Percentiles rank a stretch among this genome's conserved stretches.
Conservation (phyloP, 1,284 basidiomycete species). For the Microbotryum lychnidis-dioicae region DNA sequence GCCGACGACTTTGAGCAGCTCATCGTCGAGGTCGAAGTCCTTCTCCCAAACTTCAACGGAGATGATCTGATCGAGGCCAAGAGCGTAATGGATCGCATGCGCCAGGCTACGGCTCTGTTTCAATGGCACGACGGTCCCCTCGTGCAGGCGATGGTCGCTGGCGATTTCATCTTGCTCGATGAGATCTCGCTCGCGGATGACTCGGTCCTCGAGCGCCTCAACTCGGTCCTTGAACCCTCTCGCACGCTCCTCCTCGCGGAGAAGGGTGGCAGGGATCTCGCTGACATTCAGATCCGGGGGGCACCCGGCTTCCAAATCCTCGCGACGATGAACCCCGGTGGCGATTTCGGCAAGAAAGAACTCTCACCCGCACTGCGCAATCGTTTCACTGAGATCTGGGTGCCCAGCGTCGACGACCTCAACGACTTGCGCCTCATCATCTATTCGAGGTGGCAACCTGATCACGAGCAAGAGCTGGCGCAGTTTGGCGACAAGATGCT, state of each 20-base stretch:
- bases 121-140: constrained; percentile 96
- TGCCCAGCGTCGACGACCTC: constrained; percentile 72
- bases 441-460: constrained; percentile 58
- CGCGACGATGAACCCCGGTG: constrained; percentile 99
- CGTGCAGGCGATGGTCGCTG: constrained; percentile 79
- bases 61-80: constrained; percentile 11
- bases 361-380: constrained; percentile 93
- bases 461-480: constrained; percentile 44
- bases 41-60: too few relatives aligned
- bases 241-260: constrained; percentile 89
- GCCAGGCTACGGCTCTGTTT: constrained; percentile 62
- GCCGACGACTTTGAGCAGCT: neutral
- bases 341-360: constrained; percentile 99
- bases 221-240: constrained; percentile 88
- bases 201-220: constrained; percentile 92
- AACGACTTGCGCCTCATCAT: constrained; percentile 75
- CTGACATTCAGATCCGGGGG: constrained; percentile 61
- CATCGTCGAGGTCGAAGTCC: neutral
- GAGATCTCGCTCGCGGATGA: constrained; percentile 98
- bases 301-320: constrained; percentile 71
- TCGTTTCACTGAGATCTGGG: constrained; percentile 99
- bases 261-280: constrained; percentile 67
- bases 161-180: constrained; percentile 83
- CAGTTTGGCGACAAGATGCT: constrained; percentile 60
- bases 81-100: constrained; percentile 46